Evolutionary conservation across 257 asterid species (phyloP).

Genomic region (Echium plantagineum): DNA sequence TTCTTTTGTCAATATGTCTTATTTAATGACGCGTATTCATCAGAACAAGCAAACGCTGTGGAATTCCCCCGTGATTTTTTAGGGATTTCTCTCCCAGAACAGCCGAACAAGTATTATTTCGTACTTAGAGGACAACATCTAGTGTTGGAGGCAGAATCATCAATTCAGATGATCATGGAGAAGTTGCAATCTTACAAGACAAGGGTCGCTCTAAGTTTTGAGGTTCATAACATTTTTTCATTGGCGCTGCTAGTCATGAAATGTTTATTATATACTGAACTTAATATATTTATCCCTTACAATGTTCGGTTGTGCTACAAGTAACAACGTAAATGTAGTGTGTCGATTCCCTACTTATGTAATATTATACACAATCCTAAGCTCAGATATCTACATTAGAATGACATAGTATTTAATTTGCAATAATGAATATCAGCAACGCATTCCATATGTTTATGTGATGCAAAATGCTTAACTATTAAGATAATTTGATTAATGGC

Average conservation of each 20-base stretch:
- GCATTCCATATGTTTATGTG: no score
- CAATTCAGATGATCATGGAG: constrained; percentile 84
- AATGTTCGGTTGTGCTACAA: no score
- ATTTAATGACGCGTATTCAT: constrained; percentile 6
- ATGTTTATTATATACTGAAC: neutral
- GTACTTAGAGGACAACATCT: constrained; percentile 71
- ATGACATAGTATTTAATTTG: no score
- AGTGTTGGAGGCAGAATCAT: constrained; percentile 70
- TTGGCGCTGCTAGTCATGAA: neutral
- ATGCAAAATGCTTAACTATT: no score
- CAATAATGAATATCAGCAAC: no score
- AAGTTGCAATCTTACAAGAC: constrained; percentile 84
- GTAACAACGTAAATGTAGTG: no score
- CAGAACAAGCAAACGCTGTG: constrained; percentile 42
- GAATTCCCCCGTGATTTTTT: constrained; percentile 70
- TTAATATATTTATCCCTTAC: neutral
- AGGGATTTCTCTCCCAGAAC: constrained; percentile 84
- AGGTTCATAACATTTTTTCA: constrained; percentile 36
- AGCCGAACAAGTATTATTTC: constrained; percentile 57
- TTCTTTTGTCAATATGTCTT: neutral
- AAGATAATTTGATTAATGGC: no score
- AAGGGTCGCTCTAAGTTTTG: constrained; percentile 75
- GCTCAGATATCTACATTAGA: no score
- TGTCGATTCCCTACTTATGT: no score
- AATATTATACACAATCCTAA: no score